Base-by-base conservation (phyloP, 169 alveolate genomes). In the Theileria annulata region DNA sequence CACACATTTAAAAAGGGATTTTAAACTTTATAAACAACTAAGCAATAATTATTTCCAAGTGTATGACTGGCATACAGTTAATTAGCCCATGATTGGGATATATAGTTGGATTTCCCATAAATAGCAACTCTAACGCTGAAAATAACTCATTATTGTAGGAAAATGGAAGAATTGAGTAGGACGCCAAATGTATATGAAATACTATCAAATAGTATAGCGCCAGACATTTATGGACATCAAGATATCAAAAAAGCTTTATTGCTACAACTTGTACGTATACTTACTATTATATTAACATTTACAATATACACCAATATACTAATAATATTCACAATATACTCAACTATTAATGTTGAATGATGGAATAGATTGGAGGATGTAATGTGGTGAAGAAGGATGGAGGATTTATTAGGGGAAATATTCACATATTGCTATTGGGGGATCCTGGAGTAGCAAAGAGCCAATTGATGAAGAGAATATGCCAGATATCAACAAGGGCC, bases 371-470 rank as follows among this genome's bases (percentile, higher is more conserved):
- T 17, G 99, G 99, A 21, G 99, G 99, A 42, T 96, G 93, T 15
- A 92, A 96, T 42, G 93, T 94, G 74, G 93, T 92, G 83, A 94
- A 92, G 81, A 91, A 88, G 28, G 99, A 96, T 68, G 99, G 99
- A 8, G 97, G 98, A 90, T 92, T 95, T 72, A 97, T 97, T 56
- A 96, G 99, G 82, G 99, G 99, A n/a, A 97, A 97, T 85, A 90
- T 98, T 63, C 98, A 98, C 91, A 93, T 97, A 23, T 89, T 98
- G 64, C 91, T 98, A 48, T 95, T 98, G 95, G 94, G 94, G 2
- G 99, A 97, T 84, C 99, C 99, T 5, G 99, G 99, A 25, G 98
- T 98, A n/a, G 99, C 99, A 17, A 98, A 98, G 91, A 84, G 93
- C 75, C 99, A 98, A 87, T 90, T 98, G 68, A 89, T 98, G 88